Evolutionary conservation across 352 stramenopile species (phyloP), one percentile per base, ranked within the genome.

Genomic region (Phytophthora megakarya): DNA sequence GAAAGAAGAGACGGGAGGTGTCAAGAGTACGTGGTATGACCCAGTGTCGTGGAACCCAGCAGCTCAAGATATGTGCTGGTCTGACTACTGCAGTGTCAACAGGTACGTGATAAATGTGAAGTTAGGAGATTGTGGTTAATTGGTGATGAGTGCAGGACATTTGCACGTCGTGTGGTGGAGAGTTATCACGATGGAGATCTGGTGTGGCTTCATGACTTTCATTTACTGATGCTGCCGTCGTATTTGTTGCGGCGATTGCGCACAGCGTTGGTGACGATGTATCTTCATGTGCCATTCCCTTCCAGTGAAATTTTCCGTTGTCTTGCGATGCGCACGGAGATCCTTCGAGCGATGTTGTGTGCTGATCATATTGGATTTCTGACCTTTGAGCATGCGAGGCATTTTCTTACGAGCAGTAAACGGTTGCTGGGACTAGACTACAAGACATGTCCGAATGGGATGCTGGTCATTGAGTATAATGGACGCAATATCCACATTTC

Each of bases 281-380:
- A 99, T 75, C 72, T 99, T 18, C 97, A 99, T 67, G 98, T 97
- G 8, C 97, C 97, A 47, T 99, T 99, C 61, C 97, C 97, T 16
- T 98, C 91, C 21, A 98, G 92, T 13, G 97, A 99, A 72, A 99
- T 99, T 46, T 99, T 99, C 62, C 82, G 97, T 10, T 99, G 96
- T 4, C 83, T 99, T 38, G 76, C 82, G 0, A 87, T 91, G 71
- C 77, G 93, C 18, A 95, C 94, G 8, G 89, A 96, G 67, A 92
- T 98, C 50, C 75, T 98, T 18, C 87, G 93, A 28, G 90, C 87
- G 3, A 92, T 98, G 74, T 74, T 98, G 19, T 91, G 84, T 33
- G 88, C 92, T 6, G 91, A 98, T 66, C 88, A 98, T 67, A 95
- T 98, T 39, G 93, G 93, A 7, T 98, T 98, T 54, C 79, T 98